Base-by-base conservation (phyloP, 192 early-diverging fungal species). In the Rhizophagus prolifer region DNA sequence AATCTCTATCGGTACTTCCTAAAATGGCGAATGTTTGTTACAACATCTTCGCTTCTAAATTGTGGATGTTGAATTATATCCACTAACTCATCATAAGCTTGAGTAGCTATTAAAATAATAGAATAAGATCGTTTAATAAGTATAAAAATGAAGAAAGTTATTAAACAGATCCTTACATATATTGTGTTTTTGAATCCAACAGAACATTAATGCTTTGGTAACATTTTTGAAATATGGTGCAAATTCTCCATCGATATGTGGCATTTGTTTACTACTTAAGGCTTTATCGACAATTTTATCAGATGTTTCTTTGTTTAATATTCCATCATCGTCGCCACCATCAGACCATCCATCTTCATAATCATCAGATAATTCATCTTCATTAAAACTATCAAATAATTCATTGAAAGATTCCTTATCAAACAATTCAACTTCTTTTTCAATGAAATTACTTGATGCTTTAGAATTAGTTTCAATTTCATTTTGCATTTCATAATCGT, bases 151-250 rank as follows among this genome's bases (percentile, higher is more conserved):
- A n/a, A n/a, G n/a, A n/a, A n/a, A n/a, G n/a, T n/a, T n/a, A n/a
- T n/a, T n/a, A n/a, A n/a, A n/a, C n/a, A n/a, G n/a, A n/a, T n/a
- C n/a, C n/a, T n/a, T n/a, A n/a, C n/a, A n/a, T 69, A 69, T 69
- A 10, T 44, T 69, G 46, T 41, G 38, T 16, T 69, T 69, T 38
- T 38, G 19, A 21, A 69, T 46, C 36, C 19, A 41, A 4, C 7
- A 41, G 44, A 68, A 68, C 19, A 68, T 41, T 44, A 68, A 41
- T 2, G 21, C 23, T 68, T 36, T 9, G 1, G 66, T 68, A 44
- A 68, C n/a, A 9, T 68, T 68, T 16, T n/a, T 36, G 8, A 68
- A 68, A 14, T 68, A 68, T 68, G 36, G 38, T 41, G 38, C 38
- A 26, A 44, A 69, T 21, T 69, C 38, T 26, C 38, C 25, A 62